phyloP scores from a whole-genome alignment of 2,329 filamentous ascomycete species.

The Trichophyton rubrum region DNA sequence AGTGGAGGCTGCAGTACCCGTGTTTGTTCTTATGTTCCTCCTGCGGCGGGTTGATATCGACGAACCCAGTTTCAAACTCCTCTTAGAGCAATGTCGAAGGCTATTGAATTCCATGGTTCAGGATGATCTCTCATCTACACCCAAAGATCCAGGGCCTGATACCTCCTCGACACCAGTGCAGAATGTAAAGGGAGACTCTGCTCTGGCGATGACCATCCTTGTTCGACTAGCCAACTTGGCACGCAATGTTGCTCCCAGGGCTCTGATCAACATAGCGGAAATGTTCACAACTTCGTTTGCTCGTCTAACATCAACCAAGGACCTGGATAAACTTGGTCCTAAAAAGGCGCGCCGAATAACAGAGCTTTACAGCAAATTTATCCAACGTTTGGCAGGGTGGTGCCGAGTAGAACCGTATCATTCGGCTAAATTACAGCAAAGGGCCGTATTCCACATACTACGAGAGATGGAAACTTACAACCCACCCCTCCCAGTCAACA shows the following conservation, averaged over 20 bases:
- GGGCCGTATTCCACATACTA: conserved; percentile 46
- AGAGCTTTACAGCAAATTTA: conserved; percentile 37
- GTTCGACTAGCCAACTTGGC: conserved; percentile 40
- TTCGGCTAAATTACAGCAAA: conserved; percentile 39
- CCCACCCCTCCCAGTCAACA: conserved; percentile 44
- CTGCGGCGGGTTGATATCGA: conserved; percentile 34
- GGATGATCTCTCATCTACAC: not conserved
- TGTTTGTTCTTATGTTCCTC: conserved; percentile 38
- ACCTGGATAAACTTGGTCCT: conserved; percentile 5
- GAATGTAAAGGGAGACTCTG: conserved; percentile 11
- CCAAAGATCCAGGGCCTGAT: not conserved
- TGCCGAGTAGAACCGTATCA: conserved; percentile 39
- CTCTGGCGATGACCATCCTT: conserved; percentile 28
- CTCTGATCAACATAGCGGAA: conserved; percentile 31
- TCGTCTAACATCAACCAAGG: conserved; percentile 7
- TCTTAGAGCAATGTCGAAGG: conserved; percentile 30
- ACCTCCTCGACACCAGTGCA: not conserved
- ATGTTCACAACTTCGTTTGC: conserved; percentile 27
- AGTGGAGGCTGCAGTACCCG: conserved; percentile 22
- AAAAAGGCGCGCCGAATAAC: conserved; percentile 23
- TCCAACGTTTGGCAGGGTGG: conserved; percentile 39
- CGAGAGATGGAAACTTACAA: conserved; percentile 43
- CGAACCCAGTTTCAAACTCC: conserved; percentile 29
- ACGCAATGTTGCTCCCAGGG: conserved; percentile 37
- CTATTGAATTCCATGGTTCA: not conserved